Base-by-base conservation (phyloP, 2,329 filamentous ascomycete genomes). In the Phialophora verrucosa region DNA sequence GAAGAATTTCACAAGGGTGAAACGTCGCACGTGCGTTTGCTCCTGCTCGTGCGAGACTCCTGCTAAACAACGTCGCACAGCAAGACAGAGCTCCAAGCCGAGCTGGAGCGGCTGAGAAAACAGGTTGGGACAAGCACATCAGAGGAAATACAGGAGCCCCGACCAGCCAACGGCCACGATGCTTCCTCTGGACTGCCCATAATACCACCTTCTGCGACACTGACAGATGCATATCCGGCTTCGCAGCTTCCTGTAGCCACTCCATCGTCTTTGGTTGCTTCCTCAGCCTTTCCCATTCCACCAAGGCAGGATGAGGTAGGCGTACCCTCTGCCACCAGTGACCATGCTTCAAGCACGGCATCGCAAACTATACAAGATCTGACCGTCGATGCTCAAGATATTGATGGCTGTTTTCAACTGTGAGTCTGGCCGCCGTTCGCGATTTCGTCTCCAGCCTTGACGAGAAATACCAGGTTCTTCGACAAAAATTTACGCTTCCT, bases 401-500 rank as follows among this genome's bases (percentile, higher is more conserved):
- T 66, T 44, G 64, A 66, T 29, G 64, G 51, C 53, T 66, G 64
- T 53, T 66, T 66, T 25, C 20, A 25, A 69, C 86, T 87, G 64
- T 66, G 44, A 63, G 64, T 60, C 25, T 17, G 20, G 23, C 25
- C 4, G 51, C 54, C 4, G 20, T 49, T 49, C 12, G 54, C n/a
- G 12, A n/a, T 58, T 35, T 53, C 14, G 12, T 32, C 6, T 32
- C 38, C 31, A 14, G 10, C 25, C 23, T n/a, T 56, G 11, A 35
- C 17, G 14, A 32, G 27, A 11, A 29, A 29, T 17, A 27, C 25
- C 31, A 67, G 65, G 64, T 90, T 86, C 75, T 90, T 89, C 76
- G 80, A 81, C 11, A 81, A 81, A 60, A 89, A 88, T 74, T 86
- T 90, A 72, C 84, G 83, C 0, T 89, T 88, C 68, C 78, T 90